Evolutionary conservation across 768 basidiomycete genomes (phyloP).

Genomic region (Baorangia bicolor): DNA sequence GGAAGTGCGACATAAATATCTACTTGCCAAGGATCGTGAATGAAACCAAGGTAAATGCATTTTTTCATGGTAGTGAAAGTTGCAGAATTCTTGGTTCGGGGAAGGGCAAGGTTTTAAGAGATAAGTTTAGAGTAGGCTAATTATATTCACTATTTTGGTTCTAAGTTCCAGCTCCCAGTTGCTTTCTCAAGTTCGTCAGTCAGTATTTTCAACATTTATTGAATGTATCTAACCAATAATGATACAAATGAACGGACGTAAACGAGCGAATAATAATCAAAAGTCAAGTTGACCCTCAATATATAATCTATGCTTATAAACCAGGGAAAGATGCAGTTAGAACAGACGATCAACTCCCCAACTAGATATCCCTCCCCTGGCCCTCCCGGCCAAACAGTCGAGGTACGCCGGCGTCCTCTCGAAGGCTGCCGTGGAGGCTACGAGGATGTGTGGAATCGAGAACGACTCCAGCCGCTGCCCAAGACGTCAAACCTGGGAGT

Average conservation of each 20-base stretch:
- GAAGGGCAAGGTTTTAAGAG: too few species aligned
- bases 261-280: slow-evolving; percentile 3
- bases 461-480: slow-evolving; percentile 31
- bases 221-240: slow-evolving; percentile 7
- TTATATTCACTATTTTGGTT: too few species aligned
- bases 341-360: background rate
- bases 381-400: slow-evolving; percentile 29
- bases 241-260: slow-evolving; percentile 12
- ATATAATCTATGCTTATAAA: slow-evolving; percentile 7
- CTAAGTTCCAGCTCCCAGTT: background rate
- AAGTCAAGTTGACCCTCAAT: background rate
- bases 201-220: background rate
- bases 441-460: slow-evolving; percentile 18
- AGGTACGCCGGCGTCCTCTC: slow-evolving; percentile 23
- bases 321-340: background rate
- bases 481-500: slow-evolving; percentile 36
- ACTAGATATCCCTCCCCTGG: slow-evolving; percentile 25
- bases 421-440: slow-evolving; percentile 3
- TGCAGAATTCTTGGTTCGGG: too few species aligned
- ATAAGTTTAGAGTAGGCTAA: too few species aligned
- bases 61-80: too few species aligned
- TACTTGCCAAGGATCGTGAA: too few species aligned
- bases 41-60: too few species aligned
- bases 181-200: background rate
- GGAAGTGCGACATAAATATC: too few species aligned